These are phyloP conservation scores for Trichophyton mentagrophytes DNA, from an alignment of 2,329 filamentous ascomycete genomes.

Conservation along the genomic window DNA sequence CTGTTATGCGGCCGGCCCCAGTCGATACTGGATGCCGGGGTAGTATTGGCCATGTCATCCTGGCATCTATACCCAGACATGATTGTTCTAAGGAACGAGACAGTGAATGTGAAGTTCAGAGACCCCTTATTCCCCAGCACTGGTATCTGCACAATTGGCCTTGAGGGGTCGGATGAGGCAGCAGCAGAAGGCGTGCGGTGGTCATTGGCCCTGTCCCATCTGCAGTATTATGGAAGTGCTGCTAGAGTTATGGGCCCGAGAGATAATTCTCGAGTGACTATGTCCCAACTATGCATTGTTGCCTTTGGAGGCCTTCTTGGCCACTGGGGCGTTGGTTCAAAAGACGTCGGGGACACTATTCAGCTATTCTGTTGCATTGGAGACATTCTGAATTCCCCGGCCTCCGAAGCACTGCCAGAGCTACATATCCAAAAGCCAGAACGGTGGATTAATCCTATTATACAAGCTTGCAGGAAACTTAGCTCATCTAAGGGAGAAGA, in stretches of 20 bases:
- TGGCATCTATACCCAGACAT: constrained; percentile 30
- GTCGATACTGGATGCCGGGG: constrained; percentile 14
- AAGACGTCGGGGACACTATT: neutral
- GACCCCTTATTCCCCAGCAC: neutral
- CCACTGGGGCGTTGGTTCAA: neutral
- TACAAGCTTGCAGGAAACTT: neutral
- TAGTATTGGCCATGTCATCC: constrained; percentile 21
- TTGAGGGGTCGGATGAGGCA: neutral
- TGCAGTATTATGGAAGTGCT: constrained; percentile 1
- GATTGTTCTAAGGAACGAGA: constrained; percentile 41
- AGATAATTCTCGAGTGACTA: neutral
- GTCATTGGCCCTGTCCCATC: constrained; percentile 5
- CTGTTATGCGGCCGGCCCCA: constrained; percentile 21
- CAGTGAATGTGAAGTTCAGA: neutral
- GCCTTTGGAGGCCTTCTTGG: neutral
- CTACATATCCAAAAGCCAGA: neutral
- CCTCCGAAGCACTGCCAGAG: neutral
- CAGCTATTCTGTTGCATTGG: neutral
- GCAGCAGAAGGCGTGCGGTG: neutral
- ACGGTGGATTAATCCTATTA: neutral
- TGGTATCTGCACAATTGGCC: constrained; percentile 1
- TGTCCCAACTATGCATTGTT: neutral
- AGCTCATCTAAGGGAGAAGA: neutral
- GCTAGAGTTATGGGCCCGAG: neutral
- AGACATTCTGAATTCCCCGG: neutral